Evolutionary conservation across 2,329 filamentous ascomycete genomes (phyloP).

Genomic region (Sordariomycetes sp.): DNA sequence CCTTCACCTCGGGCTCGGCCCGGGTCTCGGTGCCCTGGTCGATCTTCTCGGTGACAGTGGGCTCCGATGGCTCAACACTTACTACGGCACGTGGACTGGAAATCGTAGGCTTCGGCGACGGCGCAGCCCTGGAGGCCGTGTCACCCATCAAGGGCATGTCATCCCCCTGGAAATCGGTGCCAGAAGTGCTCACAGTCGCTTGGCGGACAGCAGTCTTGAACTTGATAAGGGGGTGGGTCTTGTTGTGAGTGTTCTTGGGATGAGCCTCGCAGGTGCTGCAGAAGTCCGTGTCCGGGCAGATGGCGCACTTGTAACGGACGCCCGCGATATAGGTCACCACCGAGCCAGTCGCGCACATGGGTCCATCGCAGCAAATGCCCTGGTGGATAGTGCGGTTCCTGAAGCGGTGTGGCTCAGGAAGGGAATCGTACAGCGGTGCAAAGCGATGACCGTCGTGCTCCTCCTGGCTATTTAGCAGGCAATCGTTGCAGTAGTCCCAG

Average conservation of each 20-base stretch:
- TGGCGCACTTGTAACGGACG: conserved; percentile 90
- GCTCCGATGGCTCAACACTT: conserved; percentile 3
- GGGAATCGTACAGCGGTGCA: conserved; percentile 71
- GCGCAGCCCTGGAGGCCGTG: conserved; percentile 33
- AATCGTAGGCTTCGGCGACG: conserved; percentile 42
- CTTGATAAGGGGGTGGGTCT: conserved; percentile 93
- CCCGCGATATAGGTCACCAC: conserved; percentile 63
- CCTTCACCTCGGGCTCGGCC: background rate
- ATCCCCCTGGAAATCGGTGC: conserved; percentile 61
- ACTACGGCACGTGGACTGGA: conserved; percentile 4
- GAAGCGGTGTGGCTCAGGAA: conserved; percentile 20
- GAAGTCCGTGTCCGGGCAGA: conserved; percentile 92
- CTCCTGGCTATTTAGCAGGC: conserved; percentile 54
- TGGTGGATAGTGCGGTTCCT: conserved; percentile 47
- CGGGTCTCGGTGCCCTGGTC: conserved; percentile 16
- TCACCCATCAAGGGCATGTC: conserved; percentile 66
- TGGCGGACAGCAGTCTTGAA: conserved; percentile 88
- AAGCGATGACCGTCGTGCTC: conserved; percentile 82
- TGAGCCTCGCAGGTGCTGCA: conserved; percentile 88
- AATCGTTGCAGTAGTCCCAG: conserved; percentile 86
- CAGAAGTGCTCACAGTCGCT: conserved; percentile 76
- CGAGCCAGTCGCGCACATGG: conserved; percentile 56
- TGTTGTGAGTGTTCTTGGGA: conserved; percentile 78
- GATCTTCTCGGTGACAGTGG: conserved; percentile 10
- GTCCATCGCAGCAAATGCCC: conserved; percentile 92